Conservation (phyloP, 1,284 basidiomycete species). For the Fomitopsis schrenkii region DNA sequence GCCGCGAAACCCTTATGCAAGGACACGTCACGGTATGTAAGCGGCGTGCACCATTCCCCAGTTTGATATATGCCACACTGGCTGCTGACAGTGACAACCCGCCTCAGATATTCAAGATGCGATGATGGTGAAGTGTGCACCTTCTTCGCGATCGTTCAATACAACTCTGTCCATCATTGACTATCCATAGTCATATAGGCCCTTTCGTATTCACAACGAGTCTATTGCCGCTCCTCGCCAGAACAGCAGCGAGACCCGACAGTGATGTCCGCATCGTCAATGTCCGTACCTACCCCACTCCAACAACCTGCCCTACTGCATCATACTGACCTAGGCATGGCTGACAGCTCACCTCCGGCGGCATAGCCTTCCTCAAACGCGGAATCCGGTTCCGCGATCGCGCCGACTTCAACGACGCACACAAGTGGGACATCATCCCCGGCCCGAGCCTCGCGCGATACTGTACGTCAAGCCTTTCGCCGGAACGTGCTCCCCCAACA, state of each 20-base stretch:
- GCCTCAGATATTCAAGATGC: conserved; percentile 28
- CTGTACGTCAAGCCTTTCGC: conserved; percentile 8
- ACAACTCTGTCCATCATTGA: not conserved
- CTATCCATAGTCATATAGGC: conserved; percentile 37
- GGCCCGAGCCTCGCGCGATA: conserved; percentile 31
- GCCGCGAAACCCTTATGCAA: conserved; percentile 23
- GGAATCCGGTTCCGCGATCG: conserved; percentile 29
- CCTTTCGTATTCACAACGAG: conserved; percentile 44
- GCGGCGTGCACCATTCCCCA: too few species aligned
- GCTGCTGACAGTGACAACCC: not conserved
- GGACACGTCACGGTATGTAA: conserved; percentile 29
- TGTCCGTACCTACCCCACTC: conserved; percentile 26
- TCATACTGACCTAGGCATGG: not conserved
- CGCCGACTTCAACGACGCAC: conserved; percentile 38
- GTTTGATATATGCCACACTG: too few species aligned
- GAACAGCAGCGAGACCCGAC: conserved; percentile 38
- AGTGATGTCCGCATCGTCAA: conserved; percentile 51
- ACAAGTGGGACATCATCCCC: conserved; percentile 16
- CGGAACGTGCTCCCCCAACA: not conserved
- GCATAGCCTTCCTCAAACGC: conserved; percentile 13
- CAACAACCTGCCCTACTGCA: conserved; percentile 12
- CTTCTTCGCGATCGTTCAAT: not conserved
- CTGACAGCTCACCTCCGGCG: conserved; percentile 14
- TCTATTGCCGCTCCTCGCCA: conserved; percentile 44
- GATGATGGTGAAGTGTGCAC: conserved; percentile 40